Percentiles rank a stretch among this genome's conserved stretches.
Conservation (phyloP, 306 rosid species). For the Vachellia collinsii region DNA sequence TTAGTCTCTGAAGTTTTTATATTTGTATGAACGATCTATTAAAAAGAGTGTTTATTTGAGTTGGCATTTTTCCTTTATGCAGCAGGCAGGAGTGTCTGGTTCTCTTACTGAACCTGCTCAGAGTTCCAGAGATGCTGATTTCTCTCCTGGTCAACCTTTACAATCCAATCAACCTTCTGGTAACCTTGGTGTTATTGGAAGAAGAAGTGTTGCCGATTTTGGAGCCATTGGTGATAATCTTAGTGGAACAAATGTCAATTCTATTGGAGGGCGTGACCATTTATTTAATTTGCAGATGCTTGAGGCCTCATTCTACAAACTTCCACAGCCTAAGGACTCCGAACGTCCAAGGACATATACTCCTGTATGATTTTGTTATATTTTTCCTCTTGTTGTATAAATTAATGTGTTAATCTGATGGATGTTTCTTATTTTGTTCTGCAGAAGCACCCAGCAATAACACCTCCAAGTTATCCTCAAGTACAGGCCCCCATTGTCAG, state of each 20-base stretch:
- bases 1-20: neutral
- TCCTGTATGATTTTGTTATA: constrained; percentile 53
- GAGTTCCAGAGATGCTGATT: constrained; percentile 68
- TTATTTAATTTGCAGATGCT: constrained; percentile 77
- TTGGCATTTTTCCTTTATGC: constrained; percentile 29
- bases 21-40: neutral
- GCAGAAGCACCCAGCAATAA: constrained; percentile 75
- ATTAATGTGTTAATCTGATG: constrained; percentile 5
- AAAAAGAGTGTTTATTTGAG: constrained; percentile 18
- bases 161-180: constrained; percentile 67
- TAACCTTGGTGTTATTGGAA: constrained; percentile 75
- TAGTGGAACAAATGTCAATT: constrained; percentile 48
- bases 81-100: constrained; percentile 67
- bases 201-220: constrained; percentile 76
- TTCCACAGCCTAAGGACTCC: constrained; percentile 85
- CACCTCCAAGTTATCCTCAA: constrained; percentile 85
- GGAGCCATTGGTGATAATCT: constrained; percentile 80
- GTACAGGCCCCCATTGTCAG: constrained; percentile 81
- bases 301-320: constrained; percentile 70
- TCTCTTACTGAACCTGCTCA: constrained; percentile 66
- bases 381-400: constrained; percentile 6
- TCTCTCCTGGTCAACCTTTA: constrained; percentile 83
- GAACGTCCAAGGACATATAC: constrained; percentile 83
- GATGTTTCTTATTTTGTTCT: constrained; percentile 20
- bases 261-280: constrained; percentile 70